phyloP scores from a whole-genome alignment of 129 eudicot genomes.

The Silybum marianum region DNA sequence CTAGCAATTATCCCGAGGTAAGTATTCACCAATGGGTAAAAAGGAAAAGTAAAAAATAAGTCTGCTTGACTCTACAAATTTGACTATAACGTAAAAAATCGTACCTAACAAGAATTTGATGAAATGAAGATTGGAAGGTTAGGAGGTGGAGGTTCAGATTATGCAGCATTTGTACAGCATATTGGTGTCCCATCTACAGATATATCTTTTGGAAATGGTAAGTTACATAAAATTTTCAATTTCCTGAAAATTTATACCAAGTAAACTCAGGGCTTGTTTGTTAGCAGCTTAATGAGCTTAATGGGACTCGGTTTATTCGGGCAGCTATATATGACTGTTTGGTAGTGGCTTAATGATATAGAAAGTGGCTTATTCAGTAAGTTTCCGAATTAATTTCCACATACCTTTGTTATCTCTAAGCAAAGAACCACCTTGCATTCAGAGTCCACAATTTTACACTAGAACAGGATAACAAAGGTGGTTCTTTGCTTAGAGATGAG shows the following conservation, averaged over 20 bases:
- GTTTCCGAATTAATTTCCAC: neutral
- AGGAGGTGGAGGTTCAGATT: slow-evolving; percentile 90
- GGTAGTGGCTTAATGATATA: no score
- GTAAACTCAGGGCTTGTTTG: neutral
- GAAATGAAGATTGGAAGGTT: slow-evolving; percentile 60
- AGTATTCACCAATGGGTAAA: slow-evolving; percentile 1
- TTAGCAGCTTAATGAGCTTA: no score
- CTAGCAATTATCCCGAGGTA: slow-evolving; percentile 46
- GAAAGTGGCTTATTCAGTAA: no score
- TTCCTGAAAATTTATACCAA: neutral
- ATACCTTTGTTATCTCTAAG: neutral
- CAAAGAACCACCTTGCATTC: neutral
- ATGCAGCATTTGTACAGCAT: slow-evolving; percentile 81
- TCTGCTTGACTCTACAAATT: neutral
- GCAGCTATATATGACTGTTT: no score
- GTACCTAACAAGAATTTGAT: slow-evolving; percentile 27
- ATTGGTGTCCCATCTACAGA: slow-evolving; percentile 80
- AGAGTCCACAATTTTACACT: neutral
- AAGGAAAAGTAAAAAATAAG: neutral
- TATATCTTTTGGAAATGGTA: slow-evolving; percentile 66
- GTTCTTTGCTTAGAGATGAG: no score
- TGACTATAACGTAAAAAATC: neutral
- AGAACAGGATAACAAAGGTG: no score
- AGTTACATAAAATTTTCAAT: slow-evolving; percentile 2
- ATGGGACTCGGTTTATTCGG: no score